Base-by-base conservation (phyloP, 495 filamentous ascomycete species). In the Sporormia fimetaria region DNA sequence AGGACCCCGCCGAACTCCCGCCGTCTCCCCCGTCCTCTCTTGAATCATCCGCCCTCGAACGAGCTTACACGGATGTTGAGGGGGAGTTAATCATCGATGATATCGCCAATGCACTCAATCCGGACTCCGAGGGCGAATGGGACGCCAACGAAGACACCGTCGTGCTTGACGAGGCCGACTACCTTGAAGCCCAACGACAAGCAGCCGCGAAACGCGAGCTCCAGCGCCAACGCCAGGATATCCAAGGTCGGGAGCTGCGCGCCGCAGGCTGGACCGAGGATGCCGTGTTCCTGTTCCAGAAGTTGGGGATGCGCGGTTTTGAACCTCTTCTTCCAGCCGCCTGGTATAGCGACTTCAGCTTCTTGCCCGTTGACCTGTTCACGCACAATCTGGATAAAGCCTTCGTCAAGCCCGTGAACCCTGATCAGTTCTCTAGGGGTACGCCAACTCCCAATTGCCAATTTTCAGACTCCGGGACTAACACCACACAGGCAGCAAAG, bases 301-400 rank as follows among this genome's bases (percentile, higher is more conserved):
- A 68, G 30, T 58, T 81, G 8, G 59, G 64, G 3, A 69, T 71
- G 54, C 70, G 78, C 18, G 74, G 77, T 3, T 68, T 67, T 21
- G 75, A 81, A 59, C 68, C 74, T 4, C 52, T 80, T 1, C 49
- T 82, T 17, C 71, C 71, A 1, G 31, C 36, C 3, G 51, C 60
- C 36, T 84, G 76, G 75, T 50, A 62, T 25, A 60, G 65, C 32
- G 80, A 83, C 47, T 83, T 80, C 49, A 49, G 51, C 0, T 78
- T 69, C 0, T 57, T 82, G 22, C 78, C 79, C 0, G 61, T 68
- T 4, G 57, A 59, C 7, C 52, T 83, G 1, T 83, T 83, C 54
- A 59, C 66, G 12, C 29, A 28, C 6, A 31, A 49, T 4, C 47
- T 55, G 0, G 57, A 71, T 23, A 50, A 57, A 0, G 52, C 60